Evolutionary conservation across 345 rosid species (phyloP).

Genomic region (Hirschfeldia incana): DNA sequence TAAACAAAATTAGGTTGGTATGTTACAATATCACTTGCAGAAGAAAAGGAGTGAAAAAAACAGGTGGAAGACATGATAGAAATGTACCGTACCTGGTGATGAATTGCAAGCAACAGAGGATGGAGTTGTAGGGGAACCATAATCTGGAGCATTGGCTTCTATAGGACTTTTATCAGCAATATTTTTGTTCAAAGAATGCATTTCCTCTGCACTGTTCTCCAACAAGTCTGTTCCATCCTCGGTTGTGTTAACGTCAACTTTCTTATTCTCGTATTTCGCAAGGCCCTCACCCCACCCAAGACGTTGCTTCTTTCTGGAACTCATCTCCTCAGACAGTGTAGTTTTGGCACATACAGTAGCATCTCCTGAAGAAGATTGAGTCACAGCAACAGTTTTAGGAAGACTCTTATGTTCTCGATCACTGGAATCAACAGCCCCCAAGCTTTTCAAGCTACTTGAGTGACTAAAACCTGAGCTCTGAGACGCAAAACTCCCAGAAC

Average conservation of each 20-base stretch:
- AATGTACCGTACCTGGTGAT: conserved; percentile 61
- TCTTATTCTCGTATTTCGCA: conserved; percentile 92
- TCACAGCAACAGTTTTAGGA: conserved; percentile 45
- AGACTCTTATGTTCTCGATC: conserved; percentile 59
- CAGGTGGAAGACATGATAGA: conserved; percentile 14
- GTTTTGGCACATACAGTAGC: conserved; percentile 59
- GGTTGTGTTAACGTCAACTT: conserved; percentile 58
- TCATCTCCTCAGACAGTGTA: conserved; percentile 54
- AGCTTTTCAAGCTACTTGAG: conserved; percentile 82
- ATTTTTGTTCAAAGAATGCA: conserved; percentile 48
- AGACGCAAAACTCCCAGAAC: conserved; percentile 77
- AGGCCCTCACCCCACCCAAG: conserved; percentile 98
- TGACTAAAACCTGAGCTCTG: conserved; percentile 83
- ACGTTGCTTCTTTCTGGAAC: conserved; percentile 84
- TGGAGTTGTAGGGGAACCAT: conserved; percentile 88
- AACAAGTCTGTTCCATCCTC: conserved; percentile 47
- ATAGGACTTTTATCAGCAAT: conserved; percentile 68
- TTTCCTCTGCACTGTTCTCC: conserved; percentile 43
- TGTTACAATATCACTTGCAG: background rate
- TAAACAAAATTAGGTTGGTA: background rate
- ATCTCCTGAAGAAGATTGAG: conserved; percentile 67
- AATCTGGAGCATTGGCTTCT: conserved; percentile 51
- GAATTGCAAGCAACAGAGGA: conserved; percentile 95
- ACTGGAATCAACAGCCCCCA: conserved; percentile 62
- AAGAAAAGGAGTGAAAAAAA: conserved; percentile 6